phyloP scores from a whole-genome alignment of 139 green algal species.

The Tetratostichococcus sp. region DNA sequence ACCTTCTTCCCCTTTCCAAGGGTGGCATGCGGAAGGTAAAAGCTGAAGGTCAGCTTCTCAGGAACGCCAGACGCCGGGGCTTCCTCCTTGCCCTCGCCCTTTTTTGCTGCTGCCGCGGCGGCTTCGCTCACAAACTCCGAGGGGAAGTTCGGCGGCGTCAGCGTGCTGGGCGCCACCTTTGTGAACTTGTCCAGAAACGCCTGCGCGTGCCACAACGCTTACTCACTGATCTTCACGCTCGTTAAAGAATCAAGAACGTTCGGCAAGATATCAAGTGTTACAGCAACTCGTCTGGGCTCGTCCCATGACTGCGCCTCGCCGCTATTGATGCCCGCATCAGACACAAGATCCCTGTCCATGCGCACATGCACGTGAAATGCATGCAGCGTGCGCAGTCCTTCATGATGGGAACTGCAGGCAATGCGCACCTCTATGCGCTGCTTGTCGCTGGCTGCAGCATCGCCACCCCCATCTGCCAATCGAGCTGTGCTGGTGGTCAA shows the following conservation, averaged over 20 bases:
- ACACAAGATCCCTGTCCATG: too few relatives aligned
- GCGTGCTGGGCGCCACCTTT: conserved; percentile 9
- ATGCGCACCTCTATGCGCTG: background rate
- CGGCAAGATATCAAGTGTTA: too few relatives aligned
- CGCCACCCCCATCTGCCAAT: background rate
- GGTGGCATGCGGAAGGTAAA: conserved; percentile 70
- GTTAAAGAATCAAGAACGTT: too few relatives aligned
- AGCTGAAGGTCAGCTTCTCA: conserved; percentile 79
- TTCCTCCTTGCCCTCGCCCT: background rate
- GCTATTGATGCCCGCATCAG: too few relatives aligned
- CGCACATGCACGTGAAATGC: too few relatives aligned
- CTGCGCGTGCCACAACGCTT: background rate
- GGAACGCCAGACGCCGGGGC: conserved; percentile 32
- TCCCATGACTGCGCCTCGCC: too few relatives aligned
- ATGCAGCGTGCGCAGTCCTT: too few relatives aligned
- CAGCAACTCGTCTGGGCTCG: too few relatives aligned
- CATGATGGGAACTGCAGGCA: background rate
- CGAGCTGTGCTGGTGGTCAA: background rate
- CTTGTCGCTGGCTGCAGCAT: background rate
- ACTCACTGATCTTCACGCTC: too few relatives aligned
- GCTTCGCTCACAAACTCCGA: conserved; percentile 37
- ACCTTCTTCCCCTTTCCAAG: conserved; percentile 17
- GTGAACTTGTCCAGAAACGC: conserved; percentile 45
- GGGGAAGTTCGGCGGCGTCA: conserved; percentile 30
- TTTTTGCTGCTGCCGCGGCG: background rate